Percentiles rank a stretch among this genome's conserved stretches.
Conservation (phyloP, 345 rosid genomes). For the Isatis tinctoria region DNA sequence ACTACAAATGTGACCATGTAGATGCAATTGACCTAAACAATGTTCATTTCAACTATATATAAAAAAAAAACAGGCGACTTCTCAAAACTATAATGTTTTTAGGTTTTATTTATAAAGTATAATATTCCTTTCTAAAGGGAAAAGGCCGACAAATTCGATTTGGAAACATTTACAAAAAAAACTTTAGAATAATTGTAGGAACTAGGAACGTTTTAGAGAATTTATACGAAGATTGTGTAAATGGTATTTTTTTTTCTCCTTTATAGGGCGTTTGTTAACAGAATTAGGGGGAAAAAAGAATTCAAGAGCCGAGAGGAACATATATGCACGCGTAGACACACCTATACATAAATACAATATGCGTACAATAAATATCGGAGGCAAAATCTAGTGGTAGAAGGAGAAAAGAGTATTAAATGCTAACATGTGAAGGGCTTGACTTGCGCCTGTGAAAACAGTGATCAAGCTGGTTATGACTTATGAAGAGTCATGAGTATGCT, state of each 20-base stretch:
- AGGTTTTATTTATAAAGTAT: neutral
- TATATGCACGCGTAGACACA: neutral
- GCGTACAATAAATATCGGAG: constrained; percentile 16
- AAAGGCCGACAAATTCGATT: neutral
- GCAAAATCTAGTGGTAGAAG: constrained; percentile 28
- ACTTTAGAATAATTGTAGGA: neutral
- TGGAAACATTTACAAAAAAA: neutral
- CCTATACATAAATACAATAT: neutral
- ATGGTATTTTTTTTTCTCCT: neutral
- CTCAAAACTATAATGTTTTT: neutral
- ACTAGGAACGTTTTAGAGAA: neutral
- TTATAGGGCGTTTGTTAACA: neutral
- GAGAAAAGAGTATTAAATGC: constrained; percentile 22
- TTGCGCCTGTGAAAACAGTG: constrained; percentile 15
- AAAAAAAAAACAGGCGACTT: neutral
- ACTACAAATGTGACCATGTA: neutral
- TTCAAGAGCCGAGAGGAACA: neutral
- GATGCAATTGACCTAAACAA: neutral
- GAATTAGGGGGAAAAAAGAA: neutral
- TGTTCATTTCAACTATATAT: constrained; percentile 1
- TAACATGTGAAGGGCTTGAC: constrained; percentile 33
- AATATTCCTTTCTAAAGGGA: neutral
- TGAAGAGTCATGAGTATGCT: neutral
- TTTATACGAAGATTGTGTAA: neutral
- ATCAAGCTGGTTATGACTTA: constrained; percentile 11